Evolutionary conservation across 257 asterid species (phyloP).

Genomic region (Scutellaria barbata): DNA sequence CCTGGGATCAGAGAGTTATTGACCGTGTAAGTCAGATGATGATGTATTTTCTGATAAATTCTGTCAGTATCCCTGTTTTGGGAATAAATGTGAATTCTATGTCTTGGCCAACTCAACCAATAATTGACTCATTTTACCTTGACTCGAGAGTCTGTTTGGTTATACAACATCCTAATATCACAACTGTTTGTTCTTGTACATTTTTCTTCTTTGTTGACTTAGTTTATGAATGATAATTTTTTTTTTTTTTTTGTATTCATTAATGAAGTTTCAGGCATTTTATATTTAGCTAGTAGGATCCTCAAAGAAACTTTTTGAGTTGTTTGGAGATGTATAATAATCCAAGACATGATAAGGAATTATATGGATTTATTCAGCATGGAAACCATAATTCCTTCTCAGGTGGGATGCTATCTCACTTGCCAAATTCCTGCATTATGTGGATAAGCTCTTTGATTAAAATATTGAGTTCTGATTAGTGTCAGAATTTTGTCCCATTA

Average conservation of each 20-base stretch:
- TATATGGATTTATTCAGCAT: slow-evolving; percentile 24
- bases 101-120: slow-evolving; percentile 12
- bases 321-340: slow-evolving; percentile 21
- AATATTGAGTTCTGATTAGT: slow-evolving; percentile 1
- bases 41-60: slow-evolving; percentile 21
- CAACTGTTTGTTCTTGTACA: slow-evolving; percentile 12
- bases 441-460: slow-evolving; percentile 25
- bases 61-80: slow-evolving; percentile 10
- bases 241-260: background rate
- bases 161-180: background rate
- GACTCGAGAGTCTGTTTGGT: slow-evolving; percentile 6
- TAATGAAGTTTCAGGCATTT: background rate
- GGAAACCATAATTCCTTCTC: slow-evolving; percentile 26
- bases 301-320: slow-evolving; percentile 12
- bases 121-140: slow-evolving; percentile 21
- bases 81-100: slow-evolving; percentile 13
- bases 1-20: slow-evolving; percentile 90
- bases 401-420: slow-evolving; percentile 26
- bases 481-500: slow-evolving; percentile 10
- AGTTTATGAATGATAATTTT: slow-evolving; percentile 6
- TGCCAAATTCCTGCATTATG: slow-evolving; percentile 13
- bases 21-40: slow-evolving; percentile 75
- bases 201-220: slow-evolving; percentile 17
- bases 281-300: background rate
- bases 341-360: slow-evolving; percentile 21